A percentile compares a stretch with the other conserved stretches of the same genome.
Conservation (phyloP, 2,329 filamentous ascomycete species). For the Polychaeton citri region DNA sequence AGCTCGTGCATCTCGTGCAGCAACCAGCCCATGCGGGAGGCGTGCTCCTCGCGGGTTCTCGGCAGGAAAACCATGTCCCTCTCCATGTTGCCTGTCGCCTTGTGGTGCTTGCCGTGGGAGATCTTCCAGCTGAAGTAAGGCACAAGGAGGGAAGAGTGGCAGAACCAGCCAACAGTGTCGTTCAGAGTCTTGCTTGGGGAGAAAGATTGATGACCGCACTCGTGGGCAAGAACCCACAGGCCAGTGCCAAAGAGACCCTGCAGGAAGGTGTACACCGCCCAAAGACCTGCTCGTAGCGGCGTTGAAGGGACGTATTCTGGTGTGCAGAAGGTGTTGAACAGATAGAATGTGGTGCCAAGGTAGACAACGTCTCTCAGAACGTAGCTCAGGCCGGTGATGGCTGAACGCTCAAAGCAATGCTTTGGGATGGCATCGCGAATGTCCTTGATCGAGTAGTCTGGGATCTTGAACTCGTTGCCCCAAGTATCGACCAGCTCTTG, state of each 20-base stretch:
- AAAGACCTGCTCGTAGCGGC: conserved; percentile 50
- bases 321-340: conserved; percentile 83
- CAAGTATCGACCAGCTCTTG: conserved; percentile 76
- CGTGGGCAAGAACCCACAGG: conserved; percentile 91
- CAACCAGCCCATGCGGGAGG: conserved; percentile 58
- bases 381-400: conserved; percentile 60
- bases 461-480: conserved; percentile 85
- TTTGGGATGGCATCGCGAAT: conserved; percentile 94
- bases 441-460: conserved; percentile 95
- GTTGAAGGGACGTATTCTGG: conserved; percentile 66
- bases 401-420: conserved; percentile 90
- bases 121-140: conserved; percentile 99
- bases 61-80: conserved; percentile 99
- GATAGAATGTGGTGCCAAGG: conserved; percentile 64
- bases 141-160: conserved; percentile 78
- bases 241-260: conserved; percentile 92
- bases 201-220: conserved; percentile 95
- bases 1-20: conserved; percentile 77
- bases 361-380: conserved; percentile 67
- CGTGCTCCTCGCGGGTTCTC: conserved; percentile 72
- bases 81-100: conserved; percentile 92
- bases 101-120: conserved; percentile 98
- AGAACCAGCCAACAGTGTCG: conserved; percentile 82
- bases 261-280: conserved; percentile 59
- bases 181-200: conserved; percentile 84